phyloP scores from a whole-genome alignment of 139 green algal species.

The Yamagishiella unicocca region DNA sequence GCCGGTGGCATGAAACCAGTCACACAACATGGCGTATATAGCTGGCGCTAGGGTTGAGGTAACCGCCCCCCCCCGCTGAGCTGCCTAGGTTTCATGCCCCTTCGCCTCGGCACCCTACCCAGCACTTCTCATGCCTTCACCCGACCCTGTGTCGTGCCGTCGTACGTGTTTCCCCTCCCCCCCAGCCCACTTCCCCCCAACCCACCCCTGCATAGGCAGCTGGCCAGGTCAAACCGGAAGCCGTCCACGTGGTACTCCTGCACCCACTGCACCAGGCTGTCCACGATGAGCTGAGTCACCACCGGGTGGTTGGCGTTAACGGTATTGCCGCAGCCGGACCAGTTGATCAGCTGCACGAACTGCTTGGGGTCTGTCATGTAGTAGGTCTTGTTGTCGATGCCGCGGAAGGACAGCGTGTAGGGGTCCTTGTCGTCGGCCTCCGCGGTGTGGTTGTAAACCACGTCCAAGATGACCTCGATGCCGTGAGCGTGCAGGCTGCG shows the following conservation, averaged over 20 bases:
- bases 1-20: too few relatives aligned
- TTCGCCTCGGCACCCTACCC: too few relatives aligned
- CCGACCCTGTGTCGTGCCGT: neutral
- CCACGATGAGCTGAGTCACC: conserved; percentile 84
- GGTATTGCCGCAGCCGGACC: conserved; percentile 92
- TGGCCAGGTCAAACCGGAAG: conserved; percentile 97
- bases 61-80: too few relatives aligned
- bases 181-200: neutral
- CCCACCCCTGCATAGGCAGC: conserved; percentile 86
- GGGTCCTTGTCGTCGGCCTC: conserved; percentile 83
- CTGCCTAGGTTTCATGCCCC: too few relatives aligned
- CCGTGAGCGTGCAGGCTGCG: conserved; percentile 76
- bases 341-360: conserved; percentile 85
- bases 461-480: conserved; percentile 94
- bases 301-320: conserved; percentile 90
- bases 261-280: conserved; percentile 82
- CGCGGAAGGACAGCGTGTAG: conserved; percentile 52
- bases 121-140: neutral
- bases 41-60: too few relatives aligned
- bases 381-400: conserved; percentile 87
- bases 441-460: conserved; percentile 97
- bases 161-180: neutral
- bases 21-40: too few relatives aligned
- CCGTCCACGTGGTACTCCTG: conserved; percentile 95
- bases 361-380: conserved; percentile 83